Conservation (phyloP, 345 rosid genomes). For the Lepidium aucheri region DNA sequence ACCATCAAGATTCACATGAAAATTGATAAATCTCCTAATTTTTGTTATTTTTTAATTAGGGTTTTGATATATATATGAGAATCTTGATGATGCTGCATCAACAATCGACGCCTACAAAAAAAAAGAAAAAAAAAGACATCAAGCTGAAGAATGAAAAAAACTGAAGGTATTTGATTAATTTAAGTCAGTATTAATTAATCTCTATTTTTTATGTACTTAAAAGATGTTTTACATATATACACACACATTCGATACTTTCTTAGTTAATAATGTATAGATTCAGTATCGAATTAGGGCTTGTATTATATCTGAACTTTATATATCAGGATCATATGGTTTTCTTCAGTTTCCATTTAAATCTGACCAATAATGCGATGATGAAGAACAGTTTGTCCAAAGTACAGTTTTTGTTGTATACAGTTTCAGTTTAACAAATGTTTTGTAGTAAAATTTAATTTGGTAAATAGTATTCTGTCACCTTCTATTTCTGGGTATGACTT, state of each 20-base stretch:
- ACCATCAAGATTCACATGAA: constrained; percentile 96
- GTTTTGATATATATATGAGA: constrained; percentile 52
- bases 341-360: neutral
- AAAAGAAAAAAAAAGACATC: no score
- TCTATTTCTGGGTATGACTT: constrained; percentile 13
- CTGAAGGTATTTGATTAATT: no score
- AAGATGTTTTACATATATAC: neutral
- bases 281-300: neutral
- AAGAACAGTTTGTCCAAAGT: neutral
- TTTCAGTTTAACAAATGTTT: neutral
- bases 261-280: neutral
- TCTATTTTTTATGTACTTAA: neutral
- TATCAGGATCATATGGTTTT: neutral
- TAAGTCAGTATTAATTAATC: no score
- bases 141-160: no score
- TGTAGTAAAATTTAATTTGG: neutral
- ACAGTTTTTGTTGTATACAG: neutral
- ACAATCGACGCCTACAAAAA: constrained; percentile 52
- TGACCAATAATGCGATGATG: neutral
- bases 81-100: constrained; percentile 99
- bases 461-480: neutral
- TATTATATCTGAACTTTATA: neutral
- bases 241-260: no score
- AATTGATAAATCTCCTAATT: neutral
- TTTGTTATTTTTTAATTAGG: constrained; percentile 8